These are phyloP conservation scores for Cucumis cinereus DNA, from an alignment of 306 rosid species.

Conservation along the genomic window DNA sequence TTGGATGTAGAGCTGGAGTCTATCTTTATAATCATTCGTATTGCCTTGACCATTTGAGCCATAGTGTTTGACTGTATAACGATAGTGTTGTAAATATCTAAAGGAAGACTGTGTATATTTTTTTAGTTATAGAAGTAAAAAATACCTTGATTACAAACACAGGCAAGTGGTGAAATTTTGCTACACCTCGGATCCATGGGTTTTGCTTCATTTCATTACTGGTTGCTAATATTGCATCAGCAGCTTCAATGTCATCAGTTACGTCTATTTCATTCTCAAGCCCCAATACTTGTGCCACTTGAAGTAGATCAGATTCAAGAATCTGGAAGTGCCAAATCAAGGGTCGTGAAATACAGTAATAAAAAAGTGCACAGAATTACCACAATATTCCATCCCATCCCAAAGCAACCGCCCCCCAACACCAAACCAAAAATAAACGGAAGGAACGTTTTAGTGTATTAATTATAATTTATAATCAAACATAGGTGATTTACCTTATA, in stretches of 20 bases:
- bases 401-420: not conserved
- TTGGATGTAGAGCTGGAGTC: constrained; percentile 44
- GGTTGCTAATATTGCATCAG: constrained; percentile 78
- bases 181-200: constrained; percentile 78
- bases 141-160: constrained; percentile 80
- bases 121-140: constrained; percentile 7
- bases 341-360: not conserved
- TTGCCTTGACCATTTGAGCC: constrained; percentile 97
- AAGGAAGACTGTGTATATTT: not conserved
- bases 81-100: not conserved
- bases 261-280: constrained; percentile 65
- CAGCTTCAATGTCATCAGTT: constrained; percentile 71
- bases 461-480: not conserved
- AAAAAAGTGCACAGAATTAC: not conserved
- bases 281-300: constrained; percentile 90
- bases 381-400: not conserved
- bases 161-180: constrained; percentile 85
- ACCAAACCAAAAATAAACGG: not conserved
- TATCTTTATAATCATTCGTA: constrained; percentile 73
- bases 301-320: constrained; percentile 77
- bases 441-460: not conserved
- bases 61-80: constrained; percentile 81
- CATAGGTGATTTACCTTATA: constrained; percentile 49
- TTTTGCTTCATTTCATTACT: constrained; percentile 67
- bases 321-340: constrained; percentile 31